These are phyloP conservation scores for Gossypium longicalyx DNA, from an alignment of 345 rosid species.

Conservation along the genomic window DNA sequence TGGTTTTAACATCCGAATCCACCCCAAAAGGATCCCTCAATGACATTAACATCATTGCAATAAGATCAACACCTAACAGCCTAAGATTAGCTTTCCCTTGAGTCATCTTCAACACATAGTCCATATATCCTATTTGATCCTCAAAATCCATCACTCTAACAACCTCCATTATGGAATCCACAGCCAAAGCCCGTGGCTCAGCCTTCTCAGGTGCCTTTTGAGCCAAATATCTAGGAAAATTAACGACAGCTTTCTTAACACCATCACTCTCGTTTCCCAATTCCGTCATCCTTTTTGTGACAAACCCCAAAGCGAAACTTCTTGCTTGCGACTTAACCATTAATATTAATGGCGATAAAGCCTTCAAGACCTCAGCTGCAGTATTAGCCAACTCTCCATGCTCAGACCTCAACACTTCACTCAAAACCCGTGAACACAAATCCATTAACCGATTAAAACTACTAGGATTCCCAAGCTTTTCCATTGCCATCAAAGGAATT, in stretches of 20 bases:
- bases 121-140: constrained; percentile 49
- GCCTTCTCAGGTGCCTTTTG: constrained; percentile 90
- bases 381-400: constrained; percentile 62
- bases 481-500: constrained; percentile 47
- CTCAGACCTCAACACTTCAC: constrained; percentile 47
- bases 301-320: constrained; percentile 60
- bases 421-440: constrained; percentile 50
- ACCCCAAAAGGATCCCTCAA: constrained; percentile 46
- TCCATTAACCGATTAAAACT: constrained; percentile 37
- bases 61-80: constrained; percentile 77
- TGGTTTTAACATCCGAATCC: constrained; percentile 23
- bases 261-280: constrained; percentile 36
- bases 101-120: constrained; percentile 60
- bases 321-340: constrained; percentile 59
- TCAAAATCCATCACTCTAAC: constrained; percentile 50
- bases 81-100: constrained; percentile 69
- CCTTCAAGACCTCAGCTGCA: constrained; percentile 65
- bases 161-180: constrained; percentile 73
- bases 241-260: constrained; percentile 49
- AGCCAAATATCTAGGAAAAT: constrained; percentile 61
- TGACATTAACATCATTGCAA: constrained; percentile 45
- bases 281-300: constrained; percentile 35
- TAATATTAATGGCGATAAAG: constrained; percentile 55
- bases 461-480: constrained; percentile 27
- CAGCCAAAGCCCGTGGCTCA: constrained; percentile 72